phyloP scores from a whole-genome alignment of 148 eudicot genomes.

The Silene latifolia region DNA sequence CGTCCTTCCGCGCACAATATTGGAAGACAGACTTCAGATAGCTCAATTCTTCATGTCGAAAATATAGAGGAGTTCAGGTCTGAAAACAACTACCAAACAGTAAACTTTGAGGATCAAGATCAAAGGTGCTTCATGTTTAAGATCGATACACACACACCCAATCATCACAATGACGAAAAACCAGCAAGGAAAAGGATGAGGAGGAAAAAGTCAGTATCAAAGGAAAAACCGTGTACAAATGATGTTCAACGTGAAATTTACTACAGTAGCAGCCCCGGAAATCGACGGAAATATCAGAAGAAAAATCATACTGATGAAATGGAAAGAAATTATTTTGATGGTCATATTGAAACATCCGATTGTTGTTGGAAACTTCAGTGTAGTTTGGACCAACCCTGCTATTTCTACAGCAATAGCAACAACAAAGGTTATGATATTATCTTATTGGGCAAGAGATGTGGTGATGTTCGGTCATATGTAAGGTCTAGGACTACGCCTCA shows the following conservation, averaged over 20 bases:
- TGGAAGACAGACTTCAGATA: constrained; percentile 32
- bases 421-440: constrained; percentile 6
- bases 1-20: background rate
- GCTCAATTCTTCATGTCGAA: constrained; percentile 28
- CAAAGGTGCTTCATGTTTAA: constrained; percentile 63
- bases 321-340: background rate
- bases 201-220: constrained; percentile 26
- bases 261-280: constrained; percentile 26
- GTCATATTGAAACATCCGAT: background rate
- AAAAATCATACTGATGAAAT: constrained; percentile 9
- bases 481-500: too few species aligned
- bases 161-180: constrained; percentile 1
- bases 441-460: background rate
- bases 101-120: constrained; percentile 43
- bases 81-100: constrained; percentile 22
- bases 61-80: constrained; percentile 58
- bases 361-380: constrained; percentile 12
- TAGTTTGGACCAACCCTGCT: constrained; percentile 37
- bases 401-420: constrained; percentile 15
- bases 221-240: constrained; percentile 17
- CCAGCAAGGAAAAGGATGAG: constrained; percentile 34
- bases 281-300: constrained; percentile 25
- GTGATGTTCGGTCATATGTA: too few species aligned
- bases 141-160: background rate
- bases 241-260: constrained; percentile 27